A percentile compares a stretch with the other conserved stretches of the same genome.
These are phyloP conservation scores for Breynia disticha DNA, from an alignment of 441 rosid genomes.

Conservation along the genomic window DNA sequence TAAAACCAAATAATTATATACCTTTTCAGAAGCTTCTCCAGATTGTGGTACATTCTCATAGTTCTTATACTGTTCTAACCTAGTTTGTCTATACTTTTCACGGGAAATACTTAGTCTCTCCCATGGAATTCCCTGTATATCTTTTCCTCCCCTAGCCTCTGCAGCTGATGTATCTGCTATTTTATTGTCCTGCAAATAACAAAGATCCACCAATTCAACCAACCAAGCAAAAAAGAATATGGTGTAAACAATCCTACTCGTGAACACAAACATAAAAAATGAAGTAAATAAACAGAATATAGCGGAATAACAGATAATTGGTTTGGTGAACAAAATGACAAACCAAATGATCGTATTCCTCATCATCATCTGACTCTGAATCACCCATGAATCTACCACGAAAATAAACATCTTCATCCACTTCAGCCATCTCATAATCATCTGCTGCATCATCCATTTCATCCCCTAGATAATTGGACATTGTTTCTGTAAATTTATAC, in stretches of 20 bases:
- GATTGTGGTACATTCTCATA: slow-evolving; percentile 72
- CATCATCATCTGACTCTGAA: slow-evolving; percentile 38
- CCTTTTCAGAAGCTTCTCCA: slow-evolving; percentile 62
- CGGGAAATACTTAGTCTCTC: slow-evolving; percentile 78
- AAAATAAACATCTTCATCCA: slow-evolving; percentile 35
- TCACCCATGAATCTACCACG: slow-evolving; percentile 40
- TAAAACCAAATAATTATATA: slow-evolving; percentile 12
- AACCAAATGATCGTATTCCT: slow-evolving; percentile 39
- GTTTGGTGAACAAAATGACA: neutral
- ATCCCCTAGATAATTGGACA: slow-evolving; percentile 33
- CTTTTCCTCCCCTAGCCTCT: slow-evolving; percentile 77
- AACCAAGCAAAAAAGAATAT: neutral
- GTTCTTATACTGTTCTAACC: slow-evolving; percentile 84
- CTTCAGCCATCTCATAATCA: slow-evolving; percentile 43
- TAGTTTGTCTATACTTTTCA: slow-evolving; percentile 69
- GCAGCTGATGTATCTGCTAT: slow-evolving; percentile 62
- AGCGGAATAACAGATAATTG: neutral
- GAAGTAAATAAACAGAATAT: neutral
- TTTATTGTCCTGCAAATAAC: slow-evolving; percentile 35
- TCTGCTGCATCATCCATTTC: slow-evolving; percentile 34
- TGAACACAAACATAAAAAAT: neutral
- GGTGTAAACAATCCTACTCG: neutral
- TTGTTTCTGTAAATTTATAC: slow-evolving; percentile 14
- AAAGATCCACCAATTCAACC: too few relatives aligned
- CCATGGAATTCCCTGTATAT: slow-evolving; percentile 96